Base-by-base conservation (phyloP, 1,284 basidiomycete species). In the Ustilago sp. region DNA sequence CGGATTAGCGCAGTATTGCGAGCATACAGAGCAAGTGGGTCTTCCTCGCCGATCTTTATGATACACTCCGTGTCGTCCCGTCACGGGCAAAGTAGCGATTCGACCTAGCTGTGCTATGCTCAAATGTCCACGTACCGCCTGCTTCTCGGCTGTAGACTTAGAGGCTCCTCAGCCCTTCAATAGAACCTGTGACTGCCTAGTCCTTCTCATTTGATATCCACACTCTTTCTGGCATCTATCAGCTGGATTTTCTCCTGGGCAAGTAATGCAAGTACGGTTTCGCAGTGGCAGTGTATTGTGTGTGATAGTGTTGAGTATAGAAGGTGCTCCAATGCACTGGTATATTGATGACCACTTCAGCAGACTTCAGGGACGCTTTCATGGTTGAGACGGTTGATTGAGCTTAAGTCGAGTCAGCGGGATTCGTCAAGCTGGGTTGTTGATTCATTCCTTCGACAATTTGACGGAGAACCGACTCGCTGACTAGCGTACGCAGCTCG, bases 381-480 rank as follows among this genome's bases (percentile, higher is more conserved):
- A 3, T 13, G 15, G 39, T 41, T 7, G 39, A 41, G 43, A 45
- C 1, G 43, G n/a, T 45, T 45, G 43, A 45, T 45, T 45, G 31
- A 31, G 41, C 41, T 59, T 50, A 72, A 8, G 57, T 28, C 1
- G 51, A 51, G 35, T 63, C 52, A 6, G 45, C 23, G 17, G 38
- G 8, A 19, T 32, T 38, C n/a, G 34, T 8, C 2, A 39, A 11
- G 9, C 11, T 39, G 2, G 73, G 61, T 31, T 47, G 57, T 28
- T 39, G 53, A 15, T 48, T 57, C 64, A 74, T 65, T 12, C 80
- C 81, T 38, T 84, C 80, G 35, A 80, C 48, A 38, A 84, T 78
- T 57, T 84, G 82, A 12, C 67, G 62, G 28, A 78, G 55, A 3
- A 84, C 68, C 11, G 74, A 74, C 15, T 77, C 80, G 63, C 82